These are phyloP conservation scores for Rhizopus sp. DNA, from an alignment of 371 early-diverging fungal species.

Conservation along the genomic window DNA sequence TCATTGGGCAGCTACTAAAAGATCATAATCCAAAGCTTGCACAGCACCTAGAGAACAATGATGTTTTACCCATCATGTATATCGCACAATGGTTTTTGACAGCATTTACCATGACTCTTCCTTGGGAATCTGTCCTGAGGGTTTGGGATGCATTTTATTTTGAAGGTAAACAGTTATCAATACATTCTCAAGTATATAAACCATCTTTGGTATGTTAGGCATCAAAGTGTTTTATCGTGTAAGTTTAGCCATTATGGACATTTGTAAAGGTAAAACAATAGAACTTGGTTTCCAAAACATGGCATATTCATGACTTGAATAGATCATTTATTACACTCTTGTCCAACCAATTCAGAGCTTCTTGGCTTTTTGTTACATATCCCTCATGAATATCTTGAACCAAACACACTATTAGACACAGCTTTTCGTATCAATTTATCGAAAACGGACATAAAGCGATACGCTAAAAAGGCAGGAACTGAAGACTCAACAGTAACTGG, in stretches of 20 bases:
- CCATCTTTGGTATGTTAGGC: slow-evolving; percentile 37
- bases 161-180: slow-evolving; percentile 55
- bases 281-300: neutral
- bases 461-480: slow-evolving; percentile 45
- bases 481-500: slow-evolving; percentile 38
- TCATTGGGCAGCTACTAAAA: slow-evolving; percentile 78
- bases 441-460: slow-evolving; percentile 47
- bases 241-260: slow-evolving; percentile 78
- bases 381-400: slow-evolving; percentile 71
- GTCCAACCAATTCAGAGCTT: slow-evolving; percentile 78
- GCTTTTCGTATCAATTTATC: slow-evolving; percentile 70
- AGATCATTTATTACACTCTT: slow-evolving; percentile 68
- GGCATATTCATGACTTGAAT: neutral
- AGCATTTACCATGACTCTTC: slow-evolving; percentile 85
- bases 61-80: slow-evolving; percentile 85
- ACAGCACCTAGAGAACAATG: slow-evolving; percentile 74
- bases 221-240: slow-evolving; percentile 84
- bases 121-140: slow-evolving; percentile 89
- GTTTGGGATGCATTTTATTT: slow-evolving; percentile 94
- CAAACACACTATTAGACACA: slow-evolving; percentile 69
- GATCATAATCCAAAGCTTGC: slow-evolving; percentile 75
- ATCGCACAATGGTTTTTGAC: slow-evolving; percentile 95
- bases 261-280: slow-evolving; percentile 53
- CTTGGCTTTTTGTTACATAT: slow-evolving; percentile 81
- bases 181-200: too few relatives aligned